Percentiles rank a stretch among this genome's conserved stretches.
These are phyloP conservation scores for Aspergillus sp. DNA, from an alignment of 2,329 filamentous ascomycete species.

Conservation along the genomic window DNA sequence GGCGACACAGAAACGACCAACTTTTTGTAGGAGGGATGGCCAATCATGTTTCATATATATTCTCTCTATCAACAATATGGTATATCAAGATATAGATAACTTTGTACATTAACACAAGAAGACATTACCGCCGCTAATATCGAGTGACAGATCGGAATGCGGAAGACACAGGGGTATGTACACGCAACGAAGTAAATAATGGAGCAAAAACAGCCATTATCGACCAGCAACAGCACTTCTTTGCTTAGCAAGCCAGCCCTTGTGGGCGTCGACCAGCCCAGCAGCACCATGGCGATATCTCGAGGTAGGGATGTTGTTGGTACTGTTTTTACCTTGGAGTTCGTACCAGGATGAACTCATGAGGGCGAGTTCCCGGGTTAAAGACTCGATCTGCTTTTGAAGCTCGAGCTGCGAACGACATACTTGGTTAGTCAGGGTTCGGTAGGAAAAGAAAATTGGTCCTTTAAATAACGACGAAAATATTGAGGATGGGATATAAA, in stretches of 20 bases:
- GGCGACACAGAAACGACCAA: not conserved
- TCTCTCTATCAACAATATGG: not conserved
- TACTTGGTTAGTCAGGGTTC: constrained; percentile 10
- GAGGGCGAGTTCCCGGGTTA: constrained; percentile 45
- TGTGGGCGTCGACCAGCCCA: constrained; percentile 38
- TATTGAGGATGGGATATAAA: not conserved
- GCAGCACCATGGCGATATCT: constrained; percentile 39
- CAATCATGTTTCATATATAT: not conserved
- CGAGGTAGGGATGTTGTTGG: constrained; percentile 43
- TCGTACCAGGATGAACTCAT: constrained; percentile 50
- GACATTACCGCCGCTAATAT: not conserved
- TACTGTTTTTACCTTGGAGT: constrained; percentile 45
- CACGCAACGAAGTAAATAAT: not conserved
- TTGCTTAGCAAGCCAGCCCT: constrained; percentile 47
- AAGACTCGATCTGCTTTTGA: constrained; percentile 40
- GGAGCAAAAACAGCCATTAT: constrained; percentile 14
- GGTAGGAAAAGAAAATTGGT: not conserved
- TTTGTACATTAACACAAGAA: not conserved
- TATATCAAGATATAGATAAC: not conserved
- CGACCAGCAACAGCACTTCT: constrained; percentile 41
- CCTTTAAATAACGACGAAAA: not conserved
- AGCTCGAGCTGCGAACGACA: constrained; percentile 38
- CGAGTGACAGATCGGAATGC: not conserved
- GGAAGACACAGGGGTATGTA: not conserved
- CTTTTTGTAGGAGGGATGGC: no score